Evolutionary conservation across 768 basidiomycete genomes (phyloP), one percentile per base, ranked within the genome.

Genomic region (Trichaptum fuscoviolaceum): DNA sequence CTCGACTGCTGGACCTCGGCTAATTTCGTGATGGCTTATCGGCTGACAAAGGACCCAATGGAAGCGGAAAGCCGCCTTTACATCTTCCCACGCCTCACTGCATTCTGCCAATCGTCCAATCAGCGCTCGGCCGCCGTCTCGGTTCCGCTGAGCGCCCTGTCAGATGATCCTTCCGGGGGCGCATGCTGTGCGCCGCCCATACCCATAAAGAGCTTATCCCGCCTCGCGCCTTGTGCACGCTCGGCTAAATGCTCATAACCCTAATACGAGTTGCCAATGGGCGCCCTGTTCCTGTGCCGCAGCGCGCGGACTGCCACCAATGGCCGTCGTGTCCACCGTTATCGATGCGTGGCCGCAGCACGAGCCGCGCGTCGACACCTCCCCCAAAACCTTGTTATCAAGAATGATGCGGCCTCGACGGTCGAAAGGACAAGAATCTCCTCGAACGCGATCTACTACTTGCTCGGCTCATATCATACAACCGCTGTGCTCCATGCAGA

Each of bases 171-270:
- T 15, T 61, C 25, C 59, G 59, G 15, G 23, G 23, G 59, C 59
- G 59, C 59, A 61, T 61, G 30, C 59, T 61, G 59, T 61, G 59
- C 59, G 17, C 10, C 42, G 42, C 10, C 42, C 42, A 12, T 52
- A 15, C 5, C 42, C 42, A 52, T 52, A 52, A 12, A 12, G 42
- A 12, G 42, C 5, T 52, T 52, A 52, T 52, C 42, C 42, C 42
- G 42, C 42, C 42, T 4, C 42, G 42, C 42, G 42, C 42, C 42
- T 52, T 52, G 42, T 52, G 42, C 42, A 52, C 42, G 42, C 10
- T 12, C 42, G 42, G 42, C 42, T 52, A 52, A 12, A 15, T 4
- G 6, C 42, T 15, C 42, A 20, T 15, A 12, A 36, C 35, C 35
- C 35, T 36, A 17, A 36, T 36, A 36, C 35, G 17, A 20, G 42